phyloP scores from a whole-genome alignment of 257 asterid species.

The Capsicum pubescens region DNA sequence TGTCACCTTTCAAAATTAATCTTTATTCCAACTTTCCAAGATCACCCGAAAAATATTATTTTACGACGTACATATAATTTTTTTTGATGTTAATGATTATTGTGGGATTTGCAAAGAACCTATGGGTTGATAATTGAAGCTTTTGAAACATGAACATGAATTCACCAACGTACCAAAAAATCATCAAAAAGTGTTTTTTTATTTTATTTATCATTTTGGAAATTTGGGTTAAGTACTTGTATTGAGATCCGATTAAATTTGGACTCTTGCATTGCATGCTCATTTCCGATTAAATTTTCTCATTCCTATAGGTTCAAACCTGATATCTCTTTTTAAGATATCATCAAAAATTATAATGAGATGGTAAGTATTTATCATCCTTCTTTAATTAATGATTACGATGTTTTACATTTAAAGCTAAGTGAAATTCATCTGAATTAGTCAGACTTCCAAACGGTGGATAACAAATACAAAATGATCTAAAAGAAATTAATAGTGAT shows the following conservation, averaged over 20 bases:
- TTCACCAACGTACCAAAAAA: not conserved
- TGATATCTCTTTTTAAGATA: too few relatives aligned
- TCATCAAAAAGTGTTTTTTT: too few relatives aligned
- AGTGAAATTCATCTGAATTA: not conserved
- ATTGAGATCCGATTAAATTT: too few relatives aligned
- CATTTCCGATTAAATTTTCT: too few relatives aligned
- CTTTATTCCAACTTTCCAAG: constrained; percentile 16
- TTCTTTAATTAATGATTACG: too few relatives aligned
- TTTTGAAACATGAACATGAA: not conserved
- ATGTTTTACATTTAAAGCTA: not conserved
- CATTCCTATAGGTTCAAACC: too few relatives aligned
- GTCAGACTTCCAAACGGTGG: not conserved
- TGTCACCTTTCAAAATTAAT: not conserved
- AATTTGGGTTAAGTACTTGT: too few relatives aligned
- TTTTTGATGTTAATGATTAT: not conserved
- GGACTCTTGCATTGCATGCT: too few relatives aligned
- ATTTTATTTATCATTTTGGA: too few relatives aligned
- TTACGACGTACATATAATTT: not conserved
- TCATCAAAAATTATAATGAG: not conserved
- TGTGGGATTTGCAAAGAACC: not conserved
- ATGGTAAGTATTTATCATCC: not conserved
- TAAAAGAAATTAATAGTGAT: too few relatives aligned
- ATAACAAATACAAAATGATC: too few relatives aligned
- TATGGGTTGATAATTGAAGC: not conserved
- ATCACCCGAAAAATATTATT: not conserved